These are phyloP conservation scores for Pseudohyphozyma bogoriensis DNA, from an alignment of 768 basidiomycete genomes.

Conservation along the genomic window DNA sequence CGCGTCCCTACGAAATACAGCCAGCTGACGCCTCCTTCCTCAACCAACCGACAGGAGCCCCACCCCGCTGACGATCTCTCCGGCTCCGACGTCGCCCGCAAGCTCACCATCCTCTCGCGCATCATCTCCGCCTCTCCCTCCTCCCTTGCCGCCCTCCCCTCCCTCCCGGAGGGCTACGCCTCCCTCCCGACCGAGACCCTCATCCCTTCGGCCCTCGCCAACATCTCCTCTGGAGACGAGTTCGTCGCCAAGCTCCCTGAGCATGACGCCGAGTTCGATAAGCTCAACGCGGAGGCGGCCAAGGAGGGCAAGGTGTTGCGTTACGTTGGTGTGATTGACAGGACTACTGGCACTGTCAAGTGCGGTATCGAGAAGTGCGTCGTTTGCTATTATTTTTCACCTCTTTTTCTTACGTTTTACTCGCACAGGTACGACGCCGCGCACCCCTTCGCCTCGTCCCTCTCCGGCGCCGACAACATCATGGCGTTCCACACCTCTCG, in stretches of 20 bases:
- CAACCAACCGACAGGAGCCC: constrained; percentile 57
- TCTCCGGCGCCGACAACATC: constrained; percentile 95
- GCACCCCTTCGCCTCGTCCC: constrained; percentile 90
- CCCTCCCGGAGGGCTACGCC: constrained; percentile 63
- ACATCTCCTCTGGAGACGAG: constrained; percentile 61
- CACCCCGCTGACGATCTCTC: constrained; percentile 95
- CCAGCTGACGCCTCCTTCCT: background rate
- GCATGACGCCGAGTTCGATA: constrained; percentile 68
- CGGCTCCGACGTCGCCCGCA: constrained; percentile 92
- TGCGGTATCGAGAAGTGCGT: constrained; percentile 82
- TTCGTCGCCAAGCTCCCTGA: constrained; percentile 70
- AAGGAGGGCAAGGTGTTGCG: constrained; percentile 73
- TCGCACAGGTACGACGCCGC: constrained; percentile 62
- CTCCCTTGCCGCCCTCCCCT: constrained; percentile 33
- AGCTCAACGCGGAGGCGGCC: constrained; percentile 65
- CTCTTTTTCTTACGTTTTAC: too few species aligned
- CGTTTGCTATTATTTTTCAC: too few species aligned
- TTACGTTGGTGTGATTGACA: constrained; percentile 91
- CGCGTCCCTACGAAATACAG: background rate
- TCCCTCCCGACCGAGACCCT: constrained; percentile 76
- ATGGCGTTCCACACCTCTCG: constrained; percentile 93
- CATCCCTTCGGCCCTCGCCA: constrained; percentile 64
- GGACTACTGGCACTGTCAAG: constrained; percentile 57
- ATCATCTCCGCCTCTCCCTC: constrained; percentile 39
- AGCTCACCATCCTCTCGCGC: constrained; percentile 88